These are phyloP conservation scores for Biancaea sappan DNA, from an alignment of 306 rosid species.

Conservation along the genomic window DNA sequence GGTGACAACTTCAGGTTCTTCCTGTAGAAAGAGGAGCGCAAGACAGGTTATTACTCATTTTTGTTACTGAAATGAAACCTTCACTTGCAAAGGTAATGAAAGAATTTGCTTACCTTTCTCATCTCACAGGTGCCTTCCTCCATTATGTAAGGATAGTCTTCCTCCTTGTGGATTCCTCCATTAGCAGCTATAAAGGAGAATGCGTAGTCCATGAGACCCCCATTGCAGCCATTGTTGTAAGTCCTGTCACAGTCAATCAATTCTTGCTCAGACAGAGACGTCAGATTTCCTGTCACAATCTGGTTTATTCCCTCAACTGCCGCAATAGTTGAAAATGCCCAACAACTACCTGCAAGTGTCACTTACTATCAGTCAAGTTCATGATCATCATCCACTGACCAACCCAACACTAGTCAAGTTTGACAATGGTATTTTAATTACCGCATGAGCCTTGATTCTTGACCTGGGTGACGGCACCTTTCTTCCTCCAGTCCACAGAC, in stretches of 20 bases:
- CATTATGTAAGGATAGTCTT: slow-evolving; percentile 79
- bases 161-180: slow-evolving; percentile 70
- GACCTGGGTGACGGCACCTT: slow-evolving; percentile 67
- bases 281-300: slow-evolving; percentile 65
- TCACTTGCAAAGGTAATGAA: too few species aligned
- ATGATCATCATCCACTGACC: background rate
- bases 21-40: slow-evolving; percentile 50
- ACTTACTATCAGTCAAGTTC: background rate
- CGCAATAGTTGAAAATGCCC: slow-evolving; percentile 77
- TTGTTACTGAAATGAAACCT: too few species aligned
- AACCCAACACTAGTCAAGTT: too few species aligned
- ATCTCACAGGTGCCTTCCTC: slow-evolving; percentile 82
- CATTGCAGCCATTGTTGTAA: slow-evolving; percentile 71
- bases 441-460: slow-evolving; percentile 85
- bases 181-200: slow-evolving; percentile 51
- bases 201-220: slow-evolving; percentile 81
- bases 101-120: slow-evolving; percentile 52
- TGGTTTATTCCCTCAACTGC: slow-evolving; percentile 75
- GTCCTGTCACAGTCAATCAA: slow-evolving; percentile 68
- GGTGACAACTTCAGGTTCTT: slow-evolving; percentile 54
- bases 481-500: slow-evolving; percentile 78
- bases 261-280: slow-evolving; percentile 66
- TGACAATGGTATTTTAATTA: slow-evolving; percentile 25
- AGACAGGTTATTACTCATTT: too few species aligned
- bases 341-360: slow-evolving; percentile 63